Evolutionary conservation across 306 rosid genomes (phyloP), one percentile per base, ranked within the genome.

Genomic region (Abrus pulchellus): DNA sequence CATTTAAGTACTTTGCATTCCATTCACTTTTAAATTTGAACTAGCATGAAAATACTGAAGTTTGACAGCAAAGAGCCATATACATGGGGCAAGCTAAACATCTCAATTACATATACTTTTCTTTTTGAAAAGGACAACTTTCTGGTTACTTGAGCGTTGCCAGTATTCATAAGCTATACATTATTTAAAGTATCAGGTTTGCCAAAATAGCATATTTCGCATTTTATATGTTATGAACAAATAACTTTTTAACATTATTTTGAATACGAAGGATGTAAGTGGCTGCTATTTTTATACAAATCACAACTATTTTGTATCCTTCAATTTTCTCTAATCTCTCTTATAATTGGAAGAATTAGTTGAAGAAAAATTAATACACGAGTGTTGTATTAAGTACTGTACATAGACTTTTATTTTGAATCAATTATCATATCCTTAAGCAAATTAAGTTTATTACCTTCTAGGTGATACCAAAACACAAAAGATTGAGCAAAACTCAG

Each of bases 61-160:
- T 63, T 11, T 10, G 50, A 68, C 64, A 11, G n/a, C 47, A 33
- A 49, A 77, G 9, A 32, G 30, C 33, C 38, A 3, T 28, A 33
- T 10, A 53, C 11, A 75, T 38, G 45, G n/a, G 29, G 45, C 33
- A 68, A 43, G 62, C 50, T 75, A 74, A 43, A 47, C 33, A 41
- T 7, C 56, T 71, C 30, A 12, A 66, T 67, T 57, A 65, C 52
- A 56, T 50, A 41, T 11, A 45, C 12, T 29, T 45, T 55, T 32
- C 56, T 29, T 71, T 20, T 2, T 32, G 33, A 13, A 43, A 70
- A 71, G 67, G 38, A 48, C 3, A 38, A 20, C 1, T 68, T 68
- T 20, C 49, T 12, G 20, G 30, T 34, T 63, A 47, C 7, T 64
- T 38, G 49, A 3, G 70, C 1, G 32, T 2, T 40, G 32, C 13